Evolutionary conservation across 768 basidiomycete genomes (phyloP), one percentile per base, ranked within the genome.

Genomic region (Rhodocollybia butyracea): DNA sequence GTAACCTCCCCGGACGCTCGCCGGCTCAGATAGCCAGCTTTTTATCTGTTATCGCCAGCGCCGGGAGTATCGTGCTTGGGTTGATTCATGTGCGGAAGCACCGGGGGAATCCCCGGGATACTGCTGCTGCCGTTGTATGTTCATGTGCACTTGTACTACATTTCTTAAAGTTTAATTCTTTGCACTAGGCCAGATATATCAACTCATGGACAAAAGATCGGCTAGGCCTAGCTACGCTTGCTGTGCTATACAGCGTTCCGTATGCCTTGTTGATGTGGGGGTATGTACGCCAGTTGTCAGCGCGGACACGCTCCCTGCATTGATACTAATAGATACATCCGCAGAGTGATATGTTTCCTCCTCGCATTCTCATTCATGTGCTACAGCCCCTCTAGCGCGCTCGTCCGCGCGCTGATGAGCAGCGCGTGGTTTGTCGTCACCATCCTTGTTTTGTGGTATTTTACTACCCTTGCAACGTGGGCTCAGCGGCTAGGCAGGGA

Each of bases 11-110:
- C 3, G 34, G 41, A 30, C 65, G 77, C 10, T 76, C 76, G 12
- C 62, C 76, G 0, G 73, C 76, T 0, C 80, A 82, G 60, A 74
- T 82, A 17, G 65, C 73, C 5, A 80, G 81, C 61, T 82, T 80
- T 46, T 54, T 78, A 7, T 83, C 83, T 0, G 72, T 78, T 42
- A 59, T 77, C 0, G 64, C 71, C 3, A 81, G 78, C 55, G 66
- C 80, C 10, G 81, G 80, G 5, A 73, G 75, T 47, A 78, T 80
- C 54, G 68, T 81, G 15, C 59, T 78, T 5, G 76, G 77, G 3
- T 67, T 82, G 24, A 61, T 81, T 7, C 73, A 82, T 6, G 64
- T 78, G 39, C 71, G 80, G 8, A 74, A 78, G 52, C 73, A 74
- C 54, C 68, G 73, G 38, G 69, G 69, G 2, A 74, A 76, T 59